Conservation (phyloP, 768 basidiomycete species). For the Tulasnella sp. region DNA sequence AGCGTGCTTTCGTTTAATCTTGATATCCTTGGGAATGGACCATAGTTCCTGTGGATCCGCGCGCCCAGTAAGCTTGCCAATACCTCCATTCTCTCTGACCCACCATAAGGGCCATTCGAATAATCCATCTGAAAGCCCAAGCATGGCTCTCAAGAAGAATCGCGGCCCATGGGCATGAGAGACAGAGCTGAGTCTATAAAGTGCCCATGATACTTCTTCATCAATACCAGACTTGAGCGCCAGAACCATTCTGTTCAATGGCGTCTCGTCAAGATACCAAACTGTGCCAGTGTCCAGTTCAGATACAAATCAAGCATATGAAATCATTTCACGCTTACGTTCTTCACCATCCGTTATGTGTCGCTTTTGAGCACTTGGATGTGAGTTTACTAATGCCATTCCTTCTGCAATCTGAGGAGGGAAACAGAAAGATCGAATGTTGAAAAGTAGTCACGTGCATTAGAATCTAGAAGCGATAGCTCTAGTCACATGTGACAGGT, state of each 20-base stretch:
- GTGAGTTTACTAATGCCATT: no score
- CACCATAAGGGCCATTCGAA: slow-evolving; percentile 88
- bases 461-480: no score
- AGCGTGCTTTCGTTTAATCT: slow-evolving; percentile 54
- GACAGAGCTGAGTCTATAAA: slow-evolving; percentile 73
- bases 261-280: slow-evolving; percentile 60
- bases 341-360: slow-evolving; percentile 11
- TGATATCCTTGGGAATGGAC: slow-evolving; percentile 37
- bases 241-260: slow-evolving; percentile 82
- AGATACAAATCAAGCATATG: not conserved
- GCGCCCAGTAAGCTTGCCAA: slow-evolving; percentile 3
- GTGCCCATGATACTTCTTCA: slow-evolving; percentile 75
- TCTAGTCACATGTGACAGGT: no score
- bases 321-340: not conserved
- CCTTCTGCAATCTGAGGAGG: no score
- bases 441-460: no score
- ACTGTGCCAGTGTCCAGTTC: not conserved
- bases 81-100: slow-evolving; percentile 43
- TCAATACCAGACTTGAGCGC: slow-evolving; percentile 73
- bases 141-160: slow-evolving; percentile 56
- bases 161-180: slow-evolving; percentile 52
- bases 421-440: no score
- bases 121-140: slow-evolving; percentile 69
- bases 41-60: no score
- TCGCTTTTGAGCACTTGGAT: no score